A percentile compares a stretch with the other conserved stretches of the same genome.
Evolutionary conservation across 2,329 filamentous ascomycete genomes (phyloP).

Genomic region (Curvularia sp.): DNA sequence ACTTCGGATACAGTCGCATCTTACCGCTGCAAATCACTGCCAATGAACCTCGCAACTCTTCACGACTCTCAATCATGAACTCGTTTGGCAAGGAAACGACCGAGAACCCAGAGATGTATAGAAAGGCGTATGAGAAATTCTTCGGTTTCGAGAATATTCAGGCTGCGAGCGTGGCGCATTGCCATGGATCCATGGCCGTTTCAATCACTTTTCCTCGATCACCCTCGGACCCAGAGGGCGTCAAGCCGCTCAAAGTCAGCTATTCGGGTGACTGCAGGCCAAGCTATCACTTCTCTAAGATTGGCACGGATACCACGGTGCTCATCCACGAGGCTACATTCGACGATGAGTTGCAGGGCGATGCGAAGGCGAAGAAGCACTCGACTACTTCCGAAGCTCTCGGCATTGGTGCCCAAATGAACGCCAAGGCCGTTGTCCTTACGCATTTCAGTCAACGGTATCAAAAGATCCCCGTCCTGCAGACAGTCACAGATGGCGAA

Average conservation of each 20-base stretch:
- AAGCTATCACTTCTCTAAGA: constrained; percentile 66
- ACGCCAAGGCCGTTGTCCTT: constrained; percentile 78
- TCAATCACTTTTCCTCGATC: constrained; percentile 75
- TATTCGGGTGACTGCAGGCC: constrained; percentile 96
- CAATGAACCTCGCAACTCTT: constrained; percentile 25
- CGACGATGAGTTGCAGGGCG: constrained; percentile 78
- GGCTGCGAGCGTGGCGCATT: constrained; percentile 76
- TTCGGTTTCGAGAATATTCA: constrained; percentile 73
- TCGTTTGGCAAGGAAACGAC: constrained; percentile 18
- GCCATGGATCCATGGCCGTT: constrained; percentile 76
- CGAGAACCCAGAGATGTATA: constrained; percentile 17
- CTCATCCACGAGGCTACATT: constrained; percentile 97
- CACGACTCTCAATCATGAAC: constrained; percentile 41
- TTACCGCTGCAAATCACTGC: constrained; percentile 58
- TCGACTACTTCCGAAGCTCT: constrained; percentile 88
- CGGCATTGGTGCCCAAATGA: constrained; percentile 77
- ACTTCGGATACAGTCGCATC: constrained; percentile 72
- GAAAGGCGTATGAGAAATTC: constrained; percentile 52
- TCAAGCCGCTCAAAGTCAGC: constrained; percentile 77
- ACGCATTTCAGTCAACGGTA: constrained; percentile 98
- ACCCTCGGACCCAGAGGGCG: constrained; percentile 17
- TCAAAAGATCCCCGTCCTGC: constrained; percentile 71
- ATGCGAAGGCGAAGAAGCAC: constrained; percentile 89
- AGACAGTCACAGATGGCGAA: constrained; percentile 48
- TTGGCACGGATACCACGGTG: constrained; percentile 78